Evolutionary conservation across 768 basidiomycete species (phyloP).

Genomic region (Suillus weaverae): DNA sequence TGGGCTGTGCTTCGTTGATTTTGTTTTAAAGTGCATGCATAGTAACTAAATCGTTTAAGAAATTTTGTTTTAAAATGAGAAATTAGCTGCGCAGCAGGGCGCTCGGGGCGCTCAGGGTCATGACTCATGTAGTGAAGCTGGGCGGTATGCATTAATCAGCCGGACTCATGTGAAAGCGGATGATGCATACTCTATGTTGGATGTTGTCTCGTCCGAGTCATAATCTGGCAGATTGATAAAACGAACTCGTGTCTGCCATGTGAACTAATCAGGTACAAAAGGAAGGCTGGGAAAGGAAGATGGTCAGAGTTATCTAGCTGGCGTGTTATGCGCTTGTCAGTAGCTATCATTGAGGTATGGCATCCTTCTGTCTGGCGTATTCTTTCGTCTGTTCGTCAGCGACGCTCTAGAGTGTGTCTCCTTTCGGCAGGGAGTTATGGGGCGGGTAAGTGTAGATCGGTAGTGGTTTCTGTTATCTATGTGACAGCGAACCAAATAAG

Average conservation of each 20-base stretch:
- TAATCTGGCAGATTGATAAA: neutral
- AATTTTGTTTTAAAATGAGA: neutral
- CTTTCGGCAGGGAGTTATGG: neutral
- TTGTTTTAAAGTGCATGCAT: neutral
- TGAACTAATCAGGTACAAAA: neutral
- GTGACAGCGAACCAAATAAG: neutral
- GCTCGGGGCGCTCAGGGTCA: neutral
- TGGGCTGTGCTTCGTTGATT: neutral
- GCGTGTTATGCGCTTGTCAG: neutral
- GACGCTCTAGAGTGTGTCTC: neutral
- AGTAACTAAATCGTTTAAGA: neutral
- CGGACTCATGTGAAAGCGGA: neutral
- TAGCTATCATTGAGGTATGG: neutral
- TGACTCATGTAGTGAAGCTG: neutral
- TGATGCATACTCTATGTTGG: neutral
- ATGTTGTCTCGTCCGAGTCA: neutral
- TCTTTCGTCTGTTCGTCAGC: neutral
- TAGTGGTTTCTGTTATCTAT: neutral
- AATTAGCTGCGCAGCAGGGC: neutral
- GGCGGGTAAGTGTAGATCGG: neutral
- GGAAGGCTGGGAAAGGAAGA: neutral
- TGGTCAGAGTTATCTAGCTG: neutral
- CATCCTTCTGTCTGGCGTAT: neutral
- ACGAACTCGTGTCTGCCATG: neutral
- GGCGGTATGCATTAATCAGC: neutral